Percentiles rank a stretch among this genome's conserved stretches.
phyloP scores from a whole-genome alignment of 805 yeast species.

The Nakazawaea ambrosiae region DNA sequence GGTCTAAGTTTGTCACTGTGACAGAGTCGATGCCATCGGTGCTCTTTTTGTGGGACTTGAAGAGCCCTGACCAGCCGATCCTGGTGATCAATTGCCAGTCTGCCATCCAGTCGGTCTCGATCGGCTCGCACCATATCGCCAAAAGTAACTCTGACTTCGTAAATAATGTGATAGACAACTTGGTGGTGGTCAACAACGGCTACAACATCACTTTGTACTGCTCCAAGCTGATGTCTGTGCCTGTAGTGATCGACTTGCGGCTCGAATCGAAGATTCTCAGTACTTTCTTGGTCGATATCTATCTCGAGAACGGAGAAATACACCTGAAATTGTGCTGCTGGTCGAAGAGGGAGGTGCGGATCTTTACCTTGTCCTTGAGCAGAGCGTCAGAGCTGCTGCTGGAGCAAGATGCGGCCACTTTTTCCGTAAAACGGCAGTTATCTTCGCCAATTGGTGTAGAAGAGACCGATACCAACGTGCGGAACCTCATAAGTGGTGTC shows the following conservation, averaged over 20 bases:
- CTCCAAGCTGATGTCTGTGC: neutral
- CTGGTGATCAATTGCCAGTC: slow-evolving; percentile 3
- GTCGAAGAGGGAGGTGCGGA: neutral
- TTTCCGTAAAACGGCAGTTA: neutral
- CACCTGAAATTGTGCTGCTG: neutral
- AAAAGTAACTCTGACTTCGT: neutral
- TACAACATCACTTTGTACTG: neutral
- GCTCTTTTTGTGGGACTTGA: slow-evolving; percentile 7
- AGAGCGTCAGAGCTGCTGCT: neutral
- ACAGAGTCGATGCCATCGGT: slow-evolving; percentile 9
- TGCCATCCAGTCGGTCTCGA: neutral
- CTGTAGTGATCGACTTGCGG: neutral
- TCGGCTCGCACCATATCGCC: neutral
- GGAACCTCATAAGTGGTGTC: neutral
- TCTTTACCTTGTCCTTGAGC: neutral
- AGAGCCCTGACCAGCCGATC: neutral
- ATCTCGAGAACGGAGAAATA: neutral
- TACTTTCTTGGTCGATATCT: neutral
- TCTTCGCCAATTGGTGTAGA: neutral
- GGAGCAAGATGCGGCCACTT: no score
- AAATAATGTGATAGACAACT: neutral
- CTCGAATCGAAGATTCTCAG: neutral
- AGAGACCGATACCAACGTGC: neutral
- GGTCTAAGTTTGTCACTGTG: no score
- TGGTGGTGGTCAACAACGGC: slow-evolving; percentile 4